Evolutionary conservation across 2,329 filamentous ascomycete genomes (phyloP).

Genomic region (Fusarium musae): DNA sequence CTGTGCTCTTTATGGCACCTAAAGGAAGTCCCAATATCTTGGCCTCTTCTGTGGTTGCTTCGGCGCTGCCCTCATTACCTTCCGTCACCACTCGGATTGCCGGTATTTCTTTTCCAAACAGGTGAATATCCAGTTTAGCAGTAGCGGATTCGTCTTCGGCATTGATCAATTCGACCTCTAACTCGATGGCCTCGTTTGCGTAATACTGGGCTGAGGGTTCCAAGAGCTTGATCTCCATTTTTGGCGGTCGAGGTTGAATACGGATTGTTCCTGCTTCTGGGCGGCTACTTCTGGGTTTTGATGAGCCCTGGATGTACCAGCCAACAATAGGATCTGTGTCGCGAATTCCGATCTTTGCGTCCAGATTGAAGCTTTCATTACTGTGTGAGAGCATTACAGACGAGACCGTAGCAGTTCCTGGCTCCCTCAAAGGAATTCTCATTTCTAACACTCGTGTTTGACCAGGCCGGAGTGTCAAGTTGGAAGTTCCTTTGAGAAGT

Average conservation of each 20-base stretch:
- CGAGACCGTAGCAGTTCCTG: slow-evolving; percentile 77
- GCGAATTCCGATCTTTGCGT: slow-evolving; percentile 69
- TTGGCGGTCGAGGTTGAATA: slow-evolving; percentile 89
- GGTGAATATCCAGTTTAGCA: slow-evolving; percentile 74
- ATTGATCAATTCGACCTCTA: slow-evolving; percentile 80
- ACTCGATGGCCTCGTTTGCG: slow-evolving; percentile 78
- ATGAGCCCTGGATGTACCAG: slow-evolving; percentile 61
- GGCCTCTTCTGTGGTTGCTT: slow-evolving; percentile 54
- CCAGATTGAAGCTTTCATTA: slow-evolving; percentile 73
- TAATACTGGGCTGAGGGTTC: slow-evolving; percentile 79
- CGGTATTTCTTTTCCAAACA: slow-evolving; percentile 69
- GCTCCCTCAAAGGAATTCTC: slow-evolving; percentile 79
- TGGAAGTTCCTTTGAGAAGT: slow-evolving; percentile 64
- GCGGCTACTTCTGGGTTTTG: slow-evolving; percentile 60
- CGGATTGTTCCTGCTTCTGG: slow-evolving; percentile 67
- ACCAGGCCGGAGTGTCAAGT: slow-evolving; percentile 74
- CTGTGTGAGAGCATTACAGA: slow-evolving; percentile 72
- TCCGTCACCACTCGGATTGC: slow-evolving; percentile 55
- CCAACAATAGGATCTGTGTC: slow-evolving; percentile 55
- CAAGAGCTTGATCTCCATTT: slow-evolving; percentile 79
- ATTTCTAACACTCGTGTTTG: slow-evolving; percentile 78
- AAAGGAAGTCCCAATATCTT: slow-evolving; percentile 56
- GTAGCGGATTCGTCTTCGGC: slow-evolving; percentile 83
- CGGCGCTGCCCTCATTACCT: slow-evolving; percentile 49
- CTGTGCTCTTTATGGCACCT: slow-evolving; percentile 59